phyloP scores from a whole-genome alignment of 1,139 yeast genomes.

The Eremothecium sinecaudum region DNA sequence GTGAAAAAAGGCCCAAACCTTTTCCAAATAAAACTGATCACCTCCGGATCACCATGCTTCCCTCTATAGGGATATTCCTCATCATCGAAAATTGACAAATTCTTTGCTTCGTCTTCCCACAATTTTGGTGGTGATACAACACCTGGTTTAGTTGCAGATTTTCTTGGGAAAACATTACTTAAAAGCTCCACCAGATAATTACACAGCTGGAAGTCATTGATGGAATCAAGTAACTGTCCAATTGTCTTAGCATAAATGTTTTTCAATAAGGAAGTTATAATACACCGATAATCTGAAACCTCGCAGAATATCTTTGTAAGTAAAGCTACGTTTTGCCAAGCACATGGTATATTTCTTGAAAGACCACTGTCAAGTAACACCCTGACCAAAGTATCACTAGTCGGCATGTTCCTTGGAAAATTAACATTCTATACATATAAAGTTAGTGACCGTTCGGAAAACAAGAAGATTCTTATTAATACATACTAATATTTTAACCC shows the following conservation, averaged over 20 bases:
- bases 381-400: conserved; percentile 8
- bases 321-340: conserved; percentile 19
- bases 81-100: conserved; percentile 13
- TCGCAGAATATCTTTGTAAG: conserved; percentile 10
- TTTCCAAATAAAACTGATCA: conserved; percentile 12
- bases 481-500: conserved; percentile 25
- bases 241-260: conserved; percentile 10
- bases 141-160: conserved; percentile 10
- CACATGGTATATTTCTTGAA: conserved; percentile 8
- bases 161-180: conserved; percentile 16
- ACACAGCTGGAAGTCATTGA: conserved; percentile 17
- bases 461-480: neutral
- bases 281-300: conserved; percentile 11
- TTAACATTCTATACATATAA: conserved; percentile 9
- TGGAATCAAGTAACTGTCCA: conserved; percentile 15
- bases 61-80: conserved; percentile 15
- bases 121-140: conserved; percentile 13
- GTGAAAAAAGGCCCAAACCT: conserved; percentile 10
- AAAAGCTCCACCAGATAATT: conserved; percentile 16
- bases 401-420: conserved; percentile 9
- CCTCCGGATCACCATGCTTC: conserved; percentile 9
- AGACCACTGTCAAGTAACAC: conserved; percentile 13
- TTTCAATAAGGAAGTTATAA: conserved; percentile 11
- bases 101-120: conserved; percentile 15
- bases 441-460: neutral